These are phyloP conservation scores for Skeletonema potamos DNA, from an alignment of 108 stramenopile genomes.

Conservation along the genomic window DNA sequence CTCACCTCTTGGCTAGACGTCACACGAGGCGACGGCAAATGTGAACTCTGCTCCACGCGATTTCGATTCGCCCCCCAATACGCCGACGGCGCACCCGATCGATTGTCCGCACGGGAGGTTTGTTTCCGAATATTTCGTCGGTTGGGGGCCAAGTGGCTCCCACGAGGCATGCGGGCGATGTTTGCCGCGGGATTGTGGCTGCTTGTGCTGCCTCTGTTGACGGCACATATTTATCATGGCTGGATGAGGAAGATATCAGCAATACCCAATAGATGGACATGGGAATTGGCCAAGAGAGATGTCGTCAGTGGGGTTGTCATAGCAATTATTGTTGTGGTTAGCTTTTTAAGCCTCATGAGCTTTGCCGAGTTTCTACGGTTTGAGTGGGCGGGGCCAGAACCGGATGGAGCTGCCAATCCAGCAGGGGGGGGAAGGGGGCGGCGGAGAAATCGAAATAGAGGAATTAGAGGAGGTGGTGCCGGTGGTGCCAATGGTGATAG, in stretches of 20 bases:
- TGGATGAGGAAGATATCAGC: conserved; percentile 85
- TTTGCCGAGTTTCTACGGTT: conserved; percentile 93
- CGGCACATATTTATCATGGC: conserved; percentile 86
- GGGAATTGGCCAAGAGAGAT: conserved; percentile 60
- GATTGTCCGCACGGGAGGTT: conserved; percentile 65
- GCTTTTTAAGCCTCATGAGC: conserved; percentile 90
- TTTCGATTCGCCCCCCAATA: conserved; percentile 88
- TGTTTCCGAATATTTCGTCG: conserved; percentile 66
- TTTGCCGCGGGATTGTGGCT: conserved; percentile 81
- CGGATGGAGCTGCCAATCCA: conserved; percentile 1
- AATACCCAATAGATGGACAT: conserved; percentile 48
- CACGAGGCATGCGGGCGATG: conserved; percentile 59
- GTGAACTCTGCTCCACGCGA: conserved; percentile 83
- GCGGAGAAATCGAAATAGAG: conserved; percentile 31
- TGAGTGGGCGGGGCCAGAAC: conserved; percentile 40
- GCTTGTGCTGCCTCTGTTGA: conserved; percentile 72
- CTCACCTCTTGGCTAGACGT: conserved; percentile 86
- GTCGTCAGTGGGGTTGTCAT: conserved; percentile 81
- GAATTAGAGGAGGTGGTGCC: conserved; percentile 26
- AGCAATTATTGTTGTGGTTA: conserved; percentile 76
- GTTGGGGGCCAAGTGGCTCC: conserved; percentile 73
- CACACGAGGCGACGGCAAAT: conserved; percentile 67
- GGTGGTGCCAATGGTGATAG: conserved; percentile 6
- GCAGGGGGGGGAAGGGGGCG: conserved; percentile 18
- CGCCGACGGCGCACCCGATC: conserved; percentile 75